phyloP scores from a whole-genome alignment of 2,329 filamentous ascomycete species.

The Cytospora leucostoma region DNA sequence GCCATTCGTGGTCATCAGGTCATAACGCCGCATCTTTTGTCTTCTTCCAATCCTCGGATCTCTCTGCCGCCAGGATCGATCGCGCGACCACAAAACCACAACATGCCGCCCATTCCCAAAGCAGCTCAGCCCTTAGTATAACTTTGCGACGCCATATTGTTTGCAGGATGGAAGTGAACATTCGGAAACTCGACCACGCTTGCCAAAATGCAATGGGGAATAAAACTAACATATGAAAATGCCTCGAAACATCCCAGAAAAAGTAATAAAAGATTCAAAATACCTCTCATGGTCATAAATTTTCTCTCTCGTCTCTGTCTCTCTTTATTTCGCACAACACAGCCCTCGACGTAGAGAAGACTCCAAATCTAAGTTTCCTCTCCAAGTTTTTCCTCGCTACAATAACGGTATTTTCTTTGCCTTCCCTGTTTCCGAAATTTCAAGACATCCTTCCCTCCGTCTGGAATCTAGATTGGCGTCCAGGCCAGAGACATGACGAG shows the following conservation, averaged over 20 bases:
- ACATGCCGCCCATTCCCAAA: not conserved
- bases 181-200: not conserved
- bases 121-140: not conserved
- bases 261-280: not conserved
- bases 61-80: not conserved
- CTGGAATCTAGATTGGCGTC: constrained; percentile 3
- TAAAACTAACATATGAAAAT: constrained; percentile 1
- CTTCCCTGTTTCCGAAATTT: not conserved
- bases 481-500: not conserved
- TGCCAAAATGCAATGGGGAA: not conserved
- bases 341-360: constrained; percentile 1
- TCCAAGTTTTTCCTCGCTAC: not conserved
- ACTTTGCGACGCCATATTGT: not conserved
- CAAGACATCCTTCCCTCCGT: not conserved
- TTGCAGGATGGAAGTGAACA: not conserved
- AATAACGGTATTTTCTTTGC: not conserved
- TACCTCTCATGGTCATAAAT: not conserved
- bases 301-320: not conserved
- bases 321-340: not conserved
- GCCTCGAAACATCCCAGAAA: not conserved
- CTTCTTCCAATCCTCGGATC: constrained; percentile 1
- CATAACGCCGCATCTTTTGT: constrained; percentile 20
- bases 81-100: not conserved
- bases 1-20: constrained; percentile 23
- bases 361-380: constrained; percentile 12